Evolutionary conservation across 2,329 filamentous ascomycete species (phyloP), one percentile per base, ranked within the genome.

Genomic region (Trichoderma harzianum): DNA sequence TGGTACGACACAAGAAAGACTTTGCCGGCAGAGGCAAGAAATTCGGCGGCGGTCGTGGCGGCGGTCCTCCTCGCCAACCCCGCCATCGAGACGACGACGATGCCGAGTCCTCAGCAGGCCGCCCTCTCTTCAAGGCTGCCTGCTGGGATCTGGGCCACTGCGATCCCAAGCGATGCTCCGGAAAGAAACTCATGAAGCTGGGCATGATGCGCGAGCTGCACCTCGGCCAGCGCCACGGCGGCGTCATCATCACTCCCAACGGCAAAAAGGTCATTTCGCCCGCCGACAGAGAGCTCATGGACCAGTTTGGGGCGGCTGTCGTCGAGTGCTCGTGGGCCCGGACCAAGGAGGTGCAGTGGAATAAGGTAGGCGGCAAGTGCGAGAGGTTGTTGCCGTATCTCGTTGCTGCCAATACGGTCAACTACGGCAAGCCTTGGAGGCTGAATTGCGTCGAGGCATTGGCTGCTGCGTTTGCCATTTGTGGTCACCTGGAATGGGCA

Each of bases 131-230:
- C 88, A 97, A 97, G 83, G 95, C 96, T 63, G 96, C 95, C 72
- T 98, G 95, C 81, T 99, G 96, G 96, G 96, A 99, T 79, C 87
- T 99, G 39, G 95, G 95, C 74, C 96, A 99, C 84, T 99, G 96
- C 85, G 96, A 99, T 79, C 94, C 95, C 10, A 98, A 98, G 82
- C 88, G 95, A 76, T 99, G 96, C 83, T 98, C 95, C 0, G 96
- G 96, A 36, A 99, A 99, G 85, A 91, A 93, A 74, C 88, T 99
- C 39, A 97, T 99, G 88, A 91, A 92, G 74, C 88, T 97, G 70
- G 95, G 95, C 3, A 86, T 98, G 78, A 98, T 99, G 94, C 92
- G 96, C 76, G 93, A 97, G 78, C 87, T 99, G 69, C 90, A 95
- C 78, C 87, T 98, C 70, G 96, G 96, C 68, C 95, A 98, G 82